These are phyloP conservation scores for Luzula sylvatica DNA, from an alignment of 176 grass and related monocot genomes.

Conservation along the genomic window DNA sequence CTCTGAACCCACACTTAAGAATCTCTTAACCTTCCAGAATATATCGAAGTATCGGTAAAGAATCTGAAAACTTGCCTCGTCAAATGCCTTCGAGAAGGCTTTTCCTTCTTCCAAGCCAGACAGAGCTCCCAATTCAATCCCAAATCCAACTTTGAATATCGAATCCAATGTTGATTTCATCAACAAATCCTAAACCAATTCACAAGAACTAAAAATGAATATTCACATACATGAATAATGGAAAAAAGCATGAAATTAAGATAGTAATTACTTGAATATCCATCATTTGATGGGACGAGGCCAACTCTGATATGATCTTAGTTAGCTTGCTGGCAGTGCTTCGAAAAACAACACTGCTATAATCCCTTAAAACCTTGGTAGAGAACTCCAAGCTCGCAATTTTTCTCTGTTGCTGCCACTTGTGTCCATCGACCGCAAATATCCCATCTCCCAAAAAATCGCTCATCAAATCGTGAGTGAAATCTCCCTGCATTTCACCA, in stretches of 20 bases:
- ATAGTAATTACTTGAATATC: constrained; percentile 29
- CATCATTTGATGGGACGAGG: constrained; percentile 9
- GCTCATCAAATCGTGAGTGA: constrained; percentile 17
- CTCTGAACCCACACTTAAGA: constrained; percentile 51
- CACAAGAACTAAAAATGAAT: not conserved
- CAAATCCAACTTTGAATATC: constrained; percentile 62
- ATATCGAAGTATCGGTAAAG: constrained; percentile 41
- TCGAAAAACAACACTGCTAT: constrained; percentile 60
- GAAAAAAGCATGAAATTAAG: not conserved
- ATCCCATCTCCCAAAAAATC: constrained; percentile 82
- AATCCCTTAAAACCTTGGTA: constrained; percentile 47
- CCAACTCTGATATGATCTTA: constrained; percentile 26
- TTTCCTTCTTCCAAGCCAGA: constrained; percentile 19
- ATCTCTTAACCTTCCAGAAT: constrained; percentile 56
- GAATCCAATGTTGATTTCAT: constrained; percentile 68
- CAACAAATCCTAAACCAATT: constrained; percentile 28
- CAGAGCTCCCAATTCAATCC: constrained; percentile 33
- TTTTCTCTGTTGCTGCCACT: constrained; percentile 78
- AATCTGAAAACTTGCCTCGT: constrained; percentile 42
- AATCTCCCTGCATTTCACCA: constrained; percentile 20
- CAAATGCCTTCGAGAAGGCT: constrained; percentile 59
- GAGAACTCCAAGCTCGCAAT: constrained; percentile 65
- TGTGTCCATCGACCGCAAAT: constrained; percentile 60
- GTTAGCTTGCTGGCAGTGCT: constrained; percentile 41
- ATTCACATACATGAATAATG: not conserved